These are phyloP conservation scores for Colletotrichum lupini DNA, from an alignment of 2,329 filamentous ascomycete species.

Conservation along the genomic window DNA sequence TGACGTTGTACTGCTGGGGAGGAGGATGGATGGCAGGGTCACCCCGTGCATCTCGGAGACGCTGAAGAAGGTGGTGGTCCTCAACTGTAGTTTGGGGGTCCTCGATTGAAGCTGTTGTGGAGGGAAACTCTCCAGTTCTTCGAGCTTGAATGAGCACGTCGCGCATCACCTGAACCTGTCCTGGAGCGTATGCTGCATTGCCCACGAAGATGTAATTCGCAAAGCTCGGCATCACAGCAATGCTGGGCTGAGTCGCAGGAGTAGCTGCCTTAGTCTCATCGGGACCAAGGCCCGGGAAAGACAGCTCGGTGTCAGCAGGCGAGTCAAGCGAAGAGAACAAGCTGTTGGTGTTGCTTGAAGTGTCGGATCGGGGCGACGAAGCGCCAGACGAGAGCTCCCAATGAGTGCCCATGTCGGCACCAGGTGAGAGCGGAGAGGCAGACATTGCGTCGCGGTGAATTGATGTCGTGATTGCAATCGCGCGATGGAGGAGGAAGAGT, in stretches of 20 bases:
- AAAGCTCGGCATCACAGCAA: too few species aligned
- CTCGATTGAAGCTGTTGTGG: too few species aligned
- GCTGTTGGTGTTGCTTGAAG: not conserved
- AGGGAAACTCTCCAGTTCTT: too few species aligned
- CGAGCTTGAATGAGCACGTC: too few species aligned
- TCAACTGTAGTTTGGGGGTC: not conserved
- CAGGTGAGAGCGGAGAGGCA: not conserved
- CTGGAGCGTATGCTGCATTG: too few species aligned
- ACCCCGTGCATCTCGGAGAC: rapidly evolving
- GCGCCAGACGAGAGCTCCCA: slow-evolving; percentile 15
- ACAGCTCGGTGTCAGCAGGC: not conserved
- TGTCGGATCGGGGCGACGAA: slow-evolving; percentile 9
- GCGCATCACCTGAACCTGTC: too few species aligned
- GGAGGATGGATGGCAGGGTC: not conserved
- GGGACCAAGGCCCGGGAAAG: too few species aligned
- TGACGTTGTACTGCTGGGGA: slow-evolving; percentile 37
- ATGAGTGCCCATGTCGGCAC: not conserved
- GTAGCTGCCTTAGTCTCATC: too few species aligned
- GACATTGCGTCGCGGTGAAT: slow-evolving; percentile 2
- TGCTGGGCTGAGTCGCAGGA: too few species aligned
- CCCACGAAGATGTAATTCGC: too few species aligned
- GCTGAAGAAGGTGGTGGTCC: not conserved
- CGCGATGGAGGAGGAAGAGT: not conserved
- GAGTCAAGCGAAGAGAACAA: slow-evolving; percentile 6
- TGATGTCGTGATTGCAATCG: not conserved